phyloP scores from a whole-genome alignment of 2,329 filamentous ascomycete species.

The Fonsecaea nubica region DNA sequence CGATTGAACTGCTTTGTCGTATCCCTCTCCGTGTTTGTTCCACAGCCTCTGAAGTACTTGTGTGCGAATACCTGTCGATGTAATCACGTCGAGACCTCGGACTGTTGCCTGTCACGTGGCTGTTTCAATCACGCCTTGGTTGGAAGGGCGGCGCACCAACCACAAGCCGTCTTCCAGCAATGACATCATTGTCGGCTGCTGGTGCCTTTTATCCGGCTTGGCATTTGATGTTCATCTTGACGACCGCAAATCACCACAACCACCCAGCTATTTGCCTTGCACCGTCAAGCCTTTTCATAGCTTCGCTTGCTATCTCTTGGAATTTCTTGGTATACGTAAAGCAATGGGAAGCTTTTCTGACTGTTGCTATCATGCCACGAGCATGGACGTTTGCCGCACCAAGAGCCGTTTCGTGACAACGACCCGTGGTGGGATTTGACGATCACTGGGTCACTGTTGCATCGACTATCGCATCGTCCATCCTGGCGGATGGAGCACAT shows the following conservation, averaged over 20 bases:
- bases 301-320: not conserved
- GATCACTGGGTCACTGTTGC: not conserved
- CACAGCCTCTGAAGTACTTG: too few relatives aligned
- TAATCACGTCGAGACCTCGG: too few relatives aligned
- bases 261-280: not conserved
- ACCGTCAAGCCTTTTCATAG: not conserved
- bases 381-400: not conserved
- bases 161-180: not conserved
- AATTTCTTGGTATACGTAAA: not conserved
- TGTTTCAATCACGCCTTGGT: too few relatives aligned
- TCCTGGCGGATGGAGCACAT: not conserved
- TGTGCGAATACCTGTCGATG: too few relatives aligned
- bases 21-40: too few relatives aligned
- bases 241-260: not conserved
- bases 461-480: not conserved
- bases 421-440: not conserved
- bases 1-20: too few relatives aligned
- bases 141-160: not conserved
- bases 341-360: not conserved
- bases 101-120: too few relatives aligned
- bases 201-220: not conserved
- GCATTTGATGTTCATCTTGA: not conserved
- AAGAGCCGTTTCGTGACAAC: not conserved
- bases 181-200: not conserved
- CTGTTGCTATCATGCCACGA: not conserved